Conservation (phyloP, 345 rosid species). For the Lenwebbia sp. region DNA sequence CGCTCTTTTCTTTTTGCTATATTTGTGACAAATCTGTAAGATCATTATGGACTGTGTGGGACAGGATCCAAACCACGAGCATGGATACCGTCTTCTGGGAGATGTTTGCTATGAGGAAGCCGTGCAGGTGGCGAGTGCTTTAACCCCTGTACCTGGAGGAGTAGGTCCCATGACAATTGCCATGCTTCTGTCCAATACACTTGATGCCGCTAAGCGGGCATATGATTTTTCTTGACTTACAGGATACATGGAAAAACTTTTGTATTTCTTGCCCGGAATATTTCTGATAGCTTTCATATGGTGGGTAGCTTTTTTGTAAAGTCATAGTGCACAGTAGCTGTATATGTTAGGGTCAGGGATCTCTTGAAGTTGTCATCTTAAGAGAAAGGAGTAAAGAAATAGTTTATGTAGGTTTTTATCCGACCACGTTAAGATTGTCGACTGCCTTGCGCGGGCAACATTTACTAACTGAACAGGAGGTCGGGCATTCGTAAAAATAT, state of each 20-base stretch:
- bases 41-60: not conserved
- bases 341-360: not conserved
- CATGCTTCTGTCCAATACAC: constrained; percentile 74
- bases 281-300: not conserved
- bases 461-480: not conserved
- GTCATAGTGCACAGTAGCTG: not conserved
- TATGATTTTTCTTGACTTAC: constrained; percentile 9
- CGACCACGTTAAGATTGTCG: not conserved
- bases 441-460: not conserved
- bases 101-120: constrained; percentile 90
- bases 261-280: not conserved
- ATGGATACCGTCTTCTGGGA: constrained; percentile 65
- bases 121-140: constrained; percentile 54
- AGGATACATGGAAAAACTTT: not conserved
- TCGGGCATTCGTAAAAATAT: not conserved
- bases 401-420: not conserved
- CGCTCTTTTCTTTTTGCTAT: not conserved
- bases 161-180: constrained; percentile 93
- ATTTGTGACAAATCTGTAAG: not conserved
- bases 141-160: constrained; percentile 95
- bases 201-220: constrained; percentile 61
- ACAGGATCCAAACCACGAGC: constrained; percentile 68
- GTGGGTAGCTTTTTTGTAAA: not conserved
- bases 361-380: not conserved
- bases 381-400: not conserved